Evolutionary conservation across 2,329 filamentous ascomycete species (phyloP).

Genomic region (Beauveria scarabaeidicola): DNA sequence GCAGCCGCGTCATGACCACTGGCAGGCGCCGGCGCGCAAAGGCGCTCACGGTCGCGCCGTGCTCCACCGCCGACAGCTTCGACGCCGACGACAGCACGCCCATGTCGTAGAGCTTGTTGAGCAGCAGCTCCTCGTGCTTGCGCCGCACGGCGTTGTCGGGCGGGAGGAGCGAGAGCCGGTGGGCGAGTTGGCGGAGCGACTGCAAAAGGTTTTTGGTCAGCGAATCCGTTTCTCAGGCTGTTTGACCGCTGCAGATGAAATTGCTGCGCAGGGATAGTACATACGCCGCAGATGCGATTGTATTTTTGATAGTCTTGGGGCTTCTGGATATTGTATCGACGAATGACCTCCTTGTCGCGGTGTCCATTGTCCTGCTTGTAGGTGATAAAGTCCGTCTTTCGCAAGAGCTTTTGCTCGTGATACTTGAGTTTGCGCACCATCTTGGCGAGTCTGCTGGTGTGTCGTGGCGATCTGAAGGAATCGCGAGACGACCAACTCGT

Average conservation of each 20-base stretch:
- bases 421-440: slow-evolving; percentile 97
- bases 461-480: not conserved
- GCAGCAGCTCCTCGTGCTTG: slow-evolving; percentile 77
- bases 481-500: not conserved
- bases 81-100: slow-evolving; percentile 70
- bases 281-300: slow-evolving; percentile 59
- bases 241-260: no score
- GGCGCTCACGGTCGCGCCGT: slow-evolving; percentile 78
- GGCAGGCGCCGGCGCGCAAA: slow-evolving; percentile 78
- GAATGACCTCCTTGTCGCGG: slow-evolving; percentile 68
- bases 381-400: slow-evolving; percentile 86
- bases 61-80: slow-evolving; percentile 77
- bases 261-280: slow-evolving; percentile 19
- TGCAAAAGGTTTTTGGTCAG: slow-evolving; percentile 22
- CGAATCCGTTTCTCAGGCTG: no score
- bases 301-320: slow-evolving; percentile 71
- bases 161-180: slow-evolving; percentile 77
- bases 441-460: slow-evolving; percentile 19
- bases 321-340: slow-evolving; percentile 87
- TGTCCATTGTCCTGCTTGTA: slow-evolving; percentile 86
- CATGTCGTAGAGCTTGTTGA: slow-evolving; percentile 91
- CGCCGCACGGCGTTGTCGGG: slow-evolving; percentile 67
- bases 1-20: slow-evolving; percentile 81
- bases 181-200: slow-evolving; percentile 83
- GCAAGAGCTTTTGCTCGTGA: slow-evolving; percentile 93